Conservation (phyloP, 2,329 filamentous ascomycete species). For the Penicillium italicum region DNA sequence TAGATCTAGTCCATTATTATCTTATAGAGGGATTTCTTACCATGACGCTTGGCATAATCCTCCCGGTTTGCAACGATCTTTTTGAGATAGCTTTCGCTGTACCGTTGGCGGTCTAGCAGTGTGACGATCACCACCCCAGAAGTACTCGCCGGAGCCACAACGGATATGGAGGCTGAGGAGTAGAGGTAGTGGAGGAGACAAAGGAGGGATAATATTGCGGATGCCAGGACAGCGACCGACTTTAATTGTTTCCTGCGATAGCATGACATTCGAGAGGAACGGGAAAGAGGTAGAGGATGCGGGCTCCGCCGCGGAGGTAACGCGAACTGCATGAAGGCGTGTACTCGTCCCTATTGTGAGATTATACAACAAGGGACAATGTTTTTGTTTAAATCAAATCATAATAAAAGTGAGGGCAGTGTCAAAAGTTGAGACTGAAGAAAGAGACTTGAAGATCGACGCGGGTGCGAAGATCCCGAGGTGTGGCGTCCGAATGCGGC, state of each 20-base stretch:
- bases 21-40: conserved; percentile 49
- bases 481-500: conserved; percentile 7
- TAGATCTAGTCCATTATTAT: background rate
- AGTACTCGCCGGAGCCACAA: conserved; percentile 29
- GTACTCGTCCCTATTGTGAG: conserved; percentile 20
- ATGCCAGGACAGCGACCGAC: conserved; percentile 52
- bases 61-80: conserved; percentile 77
- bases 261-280: conserved; percentile 37
- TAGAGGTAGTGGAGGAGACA: conserved; percentile 55
- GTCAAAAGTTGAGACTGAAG: background rate
- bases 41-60: conserved; percentile 80
- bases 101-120: conserved; percentile 65
- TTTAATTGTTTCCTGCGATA: conserved; percentile 62
- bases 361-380: conserved; percentile 12
- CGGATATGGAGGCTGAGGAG: conserved; percentile 26
- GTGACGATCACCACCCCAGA: conserved; percentile 75
- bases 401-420: conserved; percentile 3
- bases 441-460: conserved; percentile 5
- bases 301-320: conserved; percentile 82
- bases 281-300: conserved; percentile 67
- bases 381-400: conserved; percentile 2
- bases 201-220: conserved; percentile 57
- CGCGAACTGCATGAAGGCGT: conserved; percentile 74
- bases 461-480: conserved; percentile 7
- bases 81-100: conserved; percentile 64